Evolutionary conservation across 2,329 filamentous ascomycete genomes (phyloP), one percentile per base, ranked within the genome.

Genomic region (Aspergillus udagawae): DNA sequence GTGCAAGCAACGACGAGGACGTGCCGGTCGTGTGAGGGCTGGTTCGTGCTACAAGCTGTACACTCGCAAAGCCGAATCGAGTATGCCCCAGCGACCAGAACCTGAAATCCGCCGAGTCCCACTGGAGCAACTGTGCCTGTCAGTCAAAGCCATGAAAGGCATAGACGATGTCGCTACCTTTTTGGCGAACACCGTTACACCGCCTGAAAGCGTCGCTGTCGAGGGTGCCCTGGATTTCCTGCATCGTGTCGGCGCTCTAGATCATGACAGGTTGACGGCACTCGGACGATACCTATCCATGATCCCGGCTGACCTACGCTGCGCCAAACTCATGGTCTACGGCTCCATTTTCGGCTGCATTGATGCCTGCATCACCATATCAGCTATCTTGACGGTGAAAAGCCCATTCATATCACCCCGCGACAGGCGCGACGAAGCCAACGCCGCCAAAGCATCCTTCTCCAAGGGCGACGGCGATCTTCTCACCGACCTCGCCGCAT

Each of bases 11-110:
- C 86, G 94, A 41, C 87, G 92, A 54, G 94, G 94, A 70, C 88
- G 94, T 78, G 94, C 94, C 28, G 94, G 94, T 69, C 88, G 94
- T 82, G 94, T 99, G 0, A 86, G 91, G 55, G 90, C 90, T 25
- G 94, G 94, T 55, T 87, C 86, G 63, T 97, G 93, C 80, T 99
- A 96, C 80, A 97, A 97, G 75, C 82, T 99, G 2, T 99, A 91
- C 74, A 97, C 94, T 0, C 83, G 87, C 57, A 90, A 89, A 63
- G 86, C 93, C 7, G 94, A 99, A 70, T 74, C 77, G 55, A 83
- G 90, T 72, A 97, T 97, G 92, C 82, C 86, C 1, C 89, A 92
- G 65, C 83, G 93, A 7, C 92, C 94, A 1, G 92, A 97, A 58
- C 94, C 94, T 0, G 94, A 99, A 73, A 97, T 99, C 64, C 85